Conservation (phyloP, 2,329 filamentous ascomycete genomes). For the Ascochyta pisi region DNA sequence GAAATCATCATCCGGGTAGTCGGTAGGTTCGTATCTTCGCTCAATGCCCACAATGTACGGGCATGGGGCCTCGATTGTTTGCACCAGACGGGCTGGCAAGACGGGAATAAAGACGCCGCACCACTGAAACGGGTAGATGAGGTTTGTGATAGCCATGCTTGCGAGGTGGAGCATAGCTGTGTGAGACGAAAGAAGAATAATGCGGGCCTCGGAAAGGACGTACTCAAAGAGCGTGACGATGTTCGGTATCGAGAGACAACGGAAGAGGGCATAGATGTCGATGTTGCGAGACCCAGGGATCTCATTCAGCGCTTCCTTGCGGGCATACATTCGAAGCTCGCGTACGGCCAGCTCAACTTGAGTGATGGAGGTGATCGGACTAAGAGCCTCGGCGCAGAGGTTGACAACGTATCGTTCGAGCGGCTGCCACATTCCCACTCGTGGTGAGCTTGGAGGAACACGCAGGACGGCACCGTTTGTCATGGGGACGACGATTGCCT, state of each 20-base stretch:
- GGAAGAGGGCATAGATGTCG: slow-evolving; percentile 91
- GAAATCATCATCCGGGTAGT: slow-evolving; percentile 93
- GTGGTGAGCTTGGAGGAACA: slow-evolving; percentile 86
- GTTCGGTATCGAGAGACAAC: slow-evolving; percentile 87
- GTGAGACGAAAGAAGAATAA: slow-evolving; percentile 94
- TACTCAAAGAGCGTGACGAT: slow-evolving; percentile 93
- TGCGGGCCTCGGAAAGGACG: slow-evolving; percentile 88
- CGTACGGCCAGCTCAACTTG: slow-evolving; percentile 92
- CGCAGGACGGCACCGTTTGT: slow-evolving; percentile 82
- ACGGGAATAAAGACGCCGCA: slow-evolving; percentile 93
- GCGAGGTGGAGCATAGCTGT: slow-evolving; percentile 95
- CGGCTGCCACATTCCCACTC: slow-evolving; percentile 92
- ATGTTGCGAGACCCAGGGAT: slow-evolving; percentile 89
- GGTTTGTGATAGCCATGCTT: slow-evolving; percentile 81
- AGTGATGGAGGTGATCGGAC: slow-evolving; percentile 89
- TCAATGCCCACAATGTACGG: slow-evolving; percentile 98
- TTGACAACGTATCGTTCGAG: slow-evolving; percentile 97
- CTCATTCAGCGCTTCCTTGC: slow-evolving; percentile 92
- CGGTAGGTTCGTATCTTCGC: slow-evolving; percentile 82
- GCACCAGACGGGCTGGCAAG: slow-evolving; percentile 83
- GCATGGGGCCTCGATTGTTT: slow-evolving; percentile 91
- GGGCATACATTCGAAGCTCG: slow-evolving; percentile 88
- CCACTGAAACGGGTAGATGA: slow-evolving; percentile 93
- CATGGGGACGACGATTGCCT: slow-evolving; percentile 94
- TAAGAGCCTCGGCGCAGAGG: slow-evolving; percentile 92